Evolutionary conservation across 2,329 filamentous ascomycete genomes (phyloP), one percentile per base, ranked within the genome.

Genomic region (Rachicladosporium sp.): DNA sequence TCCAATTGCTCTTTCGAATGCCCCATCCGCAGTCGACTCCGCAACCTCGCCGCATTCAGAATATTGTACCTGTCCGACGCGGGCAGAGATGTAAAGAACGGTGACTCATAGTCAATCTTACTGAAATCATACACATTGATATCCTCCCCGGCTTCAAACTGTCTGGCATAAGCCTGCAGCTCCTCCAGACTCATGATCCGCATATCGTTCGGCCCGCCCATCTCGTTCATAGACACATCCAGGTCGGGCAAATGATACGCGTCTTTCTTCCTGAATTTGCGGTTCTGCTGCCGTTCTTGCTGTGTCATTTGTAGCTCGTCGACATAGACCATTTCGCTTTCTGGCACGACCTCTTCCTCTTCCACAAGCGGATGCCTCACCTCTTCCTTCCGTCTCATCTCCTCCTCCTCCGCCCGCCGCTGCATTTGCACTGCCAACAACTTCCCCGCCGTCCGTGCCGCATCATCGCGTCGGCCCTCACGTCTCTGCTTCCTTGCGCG

Each of bases 181-280:
- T 98, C 89, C 54, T 93, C 86, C 15, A 93, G 74, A 38, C 82
- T 93, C 91, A 98, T 96, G 52, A 98, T 89, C 10, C 93, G 75
- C 3, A 89, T 89, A 60, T 98, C 91, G 46, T 95, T 85, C 3
- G 85, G 81, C 38, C 79, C 82, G 2, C 86, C 87, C 85, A 95
- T 93, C 43, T 80, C 78, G 38, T 82, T 76, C 42, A 98, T 78
- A 34, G 80, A 78, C 29, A 76, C 68, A 41, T 85, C 76, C 27
- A 98, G 64, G 31, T 94, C 87, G 0, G 91, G 93, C 1, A 98
- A 68, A 66, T 98, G 91, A 58, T 98, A 98, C 13, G 86, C 82
- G 61, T 98, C 93, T 56, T 87, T 86, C 60, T 88, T 94, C 60
- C 75, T 80, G 61, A 98, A 98, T 42, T 76, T 80, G 23, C 87